Base-by-base conservation (phyloP, 1,139 yeast genomes). In the Taphrina flavorubra region DNA sequence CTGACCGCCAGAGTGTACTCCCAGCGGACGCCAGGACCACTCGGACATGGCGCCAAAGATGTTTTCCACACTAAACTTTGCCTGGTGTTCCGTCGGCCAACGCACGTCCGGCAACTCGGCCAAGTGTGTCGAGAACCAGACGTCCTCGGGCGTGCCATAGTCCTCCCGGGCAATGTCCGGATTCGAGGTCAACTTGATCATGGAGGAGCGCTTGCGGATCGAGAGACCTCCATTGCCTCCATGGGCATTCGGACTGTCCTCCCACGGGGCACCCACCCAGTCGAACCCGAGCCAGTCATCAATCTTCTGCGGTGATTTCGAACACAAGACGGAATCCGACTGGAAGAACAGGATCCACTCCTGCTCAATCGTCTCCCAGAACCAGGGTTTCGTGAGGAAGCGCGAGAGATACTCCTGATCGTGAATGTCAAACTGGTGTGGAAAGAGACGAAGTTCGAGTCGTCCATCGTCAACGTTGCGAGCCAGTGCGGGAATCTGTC, bases 241-340 rank as follows among this genome's bases (percentile, higher is more conserved):
- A 16, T 55, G 53, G n/a, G 61, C 67, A 20, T 55, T 40, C 7
- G 67, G 67, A 34, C 67, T 42, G 18, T 63, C 67, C 36, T 53
- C 61, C 67, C 67, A 63, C 5, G 67, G 67, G 7, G 61, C 67
- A 14, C 67, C 67, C n/a, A 63, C 67, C 67, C 67, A 55, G 34
- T 55, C 61, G 37, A 44, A 63, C 14, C 67, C 67, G n/a, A 63
- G 60, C 57, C 67, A 63, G 42, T 63, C 53, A 13, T 46, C 61
- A 36, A 63, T 63, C 31, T 56, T 44, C 1, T 63, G 61, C 36
- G 67, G 67, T 7, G 67, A 63, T 47, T 55, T 63, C 3, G 67
- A 63, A 49, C 67, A 63, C 49, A 63, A 37, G 47, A 63, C 42
- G 6, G 67, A 63, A 11, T 63, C 67, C 14, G 67, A 63, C 18